Percentiles rank a stretch among this genome's conserved stretches.
phyloP scores from a whole-genome alignment of 1,284 basidiomycete species.

The Rhodotorula mucilaginosa region DNA sequence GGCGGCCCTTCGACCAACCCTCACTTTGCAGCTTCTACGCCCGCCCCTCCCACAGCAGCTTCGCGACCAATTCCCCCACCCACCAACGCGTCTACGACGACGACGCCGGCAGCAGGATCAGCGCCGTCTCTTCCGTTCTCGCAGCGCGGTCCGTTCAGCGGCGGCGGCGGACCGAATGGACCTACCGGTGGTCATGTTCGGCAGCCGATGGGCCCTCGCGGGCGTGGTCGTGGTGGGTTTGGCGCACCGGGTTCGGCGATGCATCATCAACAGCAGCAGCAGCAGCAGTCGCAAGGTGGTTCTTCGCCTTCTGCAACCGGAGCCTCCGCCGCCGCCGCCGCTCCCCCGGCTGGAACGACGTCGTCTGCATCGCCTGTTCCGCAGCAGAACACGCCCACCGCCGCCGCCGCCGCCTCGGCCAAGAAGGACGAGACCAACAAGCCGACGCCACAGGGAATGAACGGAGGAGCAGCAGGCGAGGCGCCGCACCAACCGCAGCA shows the following conservation, averaged over 20 bases:
- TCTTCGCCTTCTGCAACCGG: not conserved
- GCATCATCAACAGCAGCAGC: not conserved
- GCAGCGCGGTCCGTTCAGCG: not conserved
- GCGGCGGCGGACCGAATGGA: not conserved
- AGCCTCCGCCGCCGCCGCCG: too few species aligned
- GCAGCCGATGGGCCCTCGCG: not conserved
- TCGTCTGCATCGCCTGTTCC: too few species aligned
- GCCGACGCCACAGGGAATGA: not conserved
- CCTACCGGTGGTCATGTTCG: not conserved
- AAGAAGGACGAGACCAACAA: not conserved
- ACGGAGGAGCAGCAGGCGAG: not conserved
- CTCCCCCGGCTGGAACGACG: not conserved
- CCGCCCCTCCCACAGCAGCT: constrained; percentile 2
- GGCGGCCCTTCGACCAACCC: constrained; percentile 1
- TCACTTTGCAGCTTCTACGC: constrained; percentile 4
- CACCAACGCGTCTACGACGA: not conserved
- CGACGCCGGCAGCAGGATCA: not conserved
- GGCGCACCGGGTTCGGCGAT: constrained; percentile 5
- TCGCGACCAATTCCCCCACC: not conserved
- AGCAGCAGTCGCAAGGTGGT: not conserved
- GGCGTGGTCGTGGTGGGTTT: not conserved
- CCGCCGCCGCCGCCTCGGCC: not conserved
- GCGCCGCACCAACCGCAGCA: not conserved
- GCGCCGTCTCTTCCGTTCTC: not conserved
- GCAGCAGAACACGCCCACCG: too few species aligned